Base-by-base conservation (phyloP, 805 yeast species). In the Wickerhamomyces chaumierensis region DNA sequence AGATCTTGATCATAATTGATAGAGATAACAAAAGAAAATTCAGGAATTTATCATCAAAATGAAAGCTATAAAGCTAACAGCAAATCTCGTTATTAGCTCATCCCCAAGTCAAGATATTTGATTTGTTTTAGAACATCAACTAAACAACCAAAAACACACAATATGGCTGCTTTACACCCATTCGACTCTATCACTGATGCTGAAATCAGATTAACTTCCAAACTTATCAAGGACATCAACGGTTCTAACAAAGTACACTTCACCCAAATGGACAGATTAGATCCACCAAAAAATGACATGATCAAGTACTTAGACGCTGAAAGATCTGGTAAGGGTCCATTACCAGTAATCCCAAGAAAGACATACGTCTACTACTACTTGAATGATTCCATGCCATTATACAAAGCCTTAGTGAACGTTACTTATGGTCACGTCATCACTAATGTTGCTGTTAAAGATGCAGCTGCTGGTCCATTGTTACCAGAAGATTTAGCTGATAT, bases 281-380 rank as follows among this genome's bases (percentile, higher is more conserved):
- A 83, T 54, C 94, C 94, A 27, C 88, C 94, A 43, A 83, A 83
- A 69, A 63, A 70, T 48, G 76, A 70, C 44, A 78, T 83, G 80
- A 52, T 75, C 45, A 72, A 68, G 50, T 82, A 68, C 59, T 63
- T 83, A 45, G 79, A 76, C 42, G 78, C 82, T 39, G 86, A 81
- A 62, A 74, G 70, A 49, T 61, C 65, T 34, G 78, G 77, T n/a
- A 41, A 39, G 27, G 58, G 57, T 17, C 49, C 60, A 18, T 57
- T 75, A 18, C 84, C 84, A 27, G 53, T 46, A n/a, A 73, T 83
- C 42, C 70, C 87, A 33, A 75, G 94, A 65, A 66, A 79, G 37
- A 72, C 78, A 16, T 79, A 77, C 56, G 74, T 69, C 34, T 77
- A 78, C 65, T 83, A 78, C 69, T 80, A 77, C 58, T 56, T 70